Evolutionary conservation across 768 basidiomycete genomes (phyloP), one percentile per base, ranked within the genome.

Genomic region (Boletus rufocinnamomeus): DNA sequence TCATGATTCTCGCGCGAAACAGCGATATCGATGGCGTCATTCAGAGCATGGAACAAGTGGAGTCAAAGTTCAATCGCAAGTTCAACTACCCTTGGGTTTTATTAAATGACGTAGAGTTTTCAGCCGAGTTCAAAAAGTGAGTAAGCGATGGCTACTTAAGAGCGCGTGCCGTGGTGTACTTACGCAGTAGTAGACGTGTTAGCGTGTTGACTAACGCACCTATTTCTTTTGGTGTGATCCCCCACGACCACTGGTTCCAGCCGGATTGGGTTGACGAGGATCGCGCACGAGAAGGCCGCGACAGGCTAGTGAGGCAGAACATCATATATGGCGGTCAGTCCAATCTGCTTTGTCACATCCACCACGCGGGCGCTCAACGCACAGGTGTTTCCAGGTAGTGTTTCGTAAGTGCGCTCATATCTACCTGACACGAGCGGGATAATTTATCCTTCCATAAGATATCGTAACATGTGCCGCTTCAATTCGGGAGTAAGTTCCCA

Each of bases 391-490:
- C 8, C 45, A 80, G 79, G 76, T 38, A 81, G 80, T 57, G 73
- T 81, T 7, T 74, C 80, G 78, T 79, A 52, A 64, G 76, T 74
- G 16, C 51, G 11, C 17, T 45, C 46, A 25, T 28, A 21, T 30
- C 5, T 27, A 11, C 25, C n/a, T 45, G 27, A 19, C 16, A 46
- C 14, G 16, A 21, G 13, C 16, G 10, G 10, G 16, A 30, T 56
- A 30, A 58, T 7, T 14, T 14, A 50, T 41, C 40, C 11, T 17
- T 30, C 47, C 13, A 25, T 9, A 37, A 80, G 76, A n/a, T 88
- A 90, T 63, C 80, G 86, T n/a, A 87, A 88, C 55, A 89, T 90
- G 88, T 89, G 88, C 68, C 78, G 88, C 38, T 90, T 83, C 73
- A 87, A 88, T 70, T 88, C 85, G 1, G 87, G 85, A 2, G 84